phyloP scores from a whole-genome alignment of 331 rosid species.

The Pyrus hybrid region DNA sequence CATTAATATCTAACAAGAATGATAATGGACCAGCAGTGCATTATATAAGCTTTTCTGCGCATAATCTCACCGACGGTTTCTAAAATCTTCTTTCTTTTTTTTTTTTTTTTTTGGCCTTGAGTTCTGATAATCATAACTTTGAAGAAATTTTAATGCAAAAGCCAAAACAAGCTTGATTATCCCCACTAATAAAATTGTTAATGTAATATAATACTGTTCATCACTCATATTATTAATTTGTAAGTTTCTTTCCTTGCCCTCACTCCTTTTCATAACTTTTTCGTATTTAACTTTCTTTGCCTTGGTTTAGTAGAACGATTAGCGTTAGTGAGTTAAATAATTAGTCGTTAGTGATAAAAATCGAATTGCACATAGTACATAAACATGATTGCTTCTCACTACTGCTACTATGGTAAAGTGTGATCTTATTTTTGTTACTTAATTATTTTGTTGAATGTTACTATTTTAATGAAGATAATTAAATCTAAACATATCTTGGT shows the following conservation, averaged over 20 bases:
- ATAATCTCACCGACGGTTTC: conserved; percentile 15
- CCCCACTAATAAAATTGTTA: conserved; percentile 11
- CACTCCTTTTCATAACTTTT: conserved; percentile 6
- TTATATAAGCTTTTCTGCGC: neutral
- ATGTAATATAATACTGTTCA: neutral
- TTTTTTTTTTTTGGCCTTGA: neutral
- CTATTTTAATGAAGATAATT: too few relatives aligned
- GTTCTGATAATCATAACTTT: neutral
- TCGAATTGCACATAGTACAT: too few relatives aligned
- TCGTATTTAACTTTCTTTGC: too few relatives aligned
- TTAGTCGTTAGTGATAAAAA: too few relatives aligned
- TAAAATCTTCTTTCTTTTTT: conserved; percentile 4
- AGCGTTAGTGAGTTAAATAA: too few relatives aligned
- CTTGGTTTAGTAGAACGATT: too few relatives aligned
- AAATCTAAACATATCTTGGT: too few relatives aligned
- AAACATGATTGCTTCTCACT: too few relatives aligned
- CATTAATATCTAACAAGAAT: neutral
- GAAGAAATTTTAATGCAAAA: conserved; percentile 7
- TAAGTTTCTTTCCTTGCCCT: neutral
- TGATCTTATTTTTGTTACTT: too few relatives aligned
- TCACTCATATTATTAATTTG: neutral
- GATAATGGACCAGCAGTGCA: neutral
- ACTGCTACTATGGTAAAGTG: too few relatives aligned
- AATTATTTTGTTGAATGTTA: too few relatives aligned
- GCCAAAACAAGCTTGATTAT: conserved; percentile 16